phyloP scores from a whole-genome alignment of 106 monocot genomes.

The Iris macrosiphon region DNA sequence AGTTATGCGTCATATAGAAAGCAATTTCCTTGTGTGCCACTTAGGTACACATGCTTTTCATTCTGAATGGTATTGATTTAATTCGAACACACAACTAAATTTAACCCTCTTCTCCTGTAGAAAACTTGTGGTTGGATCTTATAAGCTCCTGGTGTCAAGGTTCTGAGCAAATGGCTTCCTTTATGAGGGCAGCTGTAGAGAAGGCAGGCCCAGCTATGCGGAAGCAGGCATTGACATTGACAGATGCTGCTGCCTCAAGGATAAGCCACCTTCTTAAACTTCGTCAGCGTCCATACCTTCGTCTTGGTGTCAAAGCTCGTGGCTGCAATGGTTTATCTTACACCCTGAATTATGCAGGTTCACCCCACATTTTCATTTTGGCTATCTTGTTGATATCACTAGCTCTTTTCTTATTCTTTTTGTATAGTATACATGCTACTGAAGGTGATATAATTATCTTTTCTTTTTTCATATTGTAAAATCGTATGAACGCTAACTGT shows the following conservation, averaged over 20 bases:
- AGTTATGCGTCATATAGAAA: too few relatives aligned
- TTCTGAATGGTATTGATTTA: too few relatives aligned
- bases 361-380: not conserved
- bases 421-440: too few relatives aligned
- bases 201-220: slow-evolving; percentile 39
- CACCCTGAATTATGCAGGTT: slow-evolving; percentile 92
- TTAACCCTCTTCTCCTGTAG: not conserved
- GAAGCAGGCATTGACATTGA: slow-evolving; percentile 69
- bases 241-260: slow-evolving; percentile 70
- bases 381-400: not conserved
- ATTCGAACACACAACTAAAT: too few relatives aligned
- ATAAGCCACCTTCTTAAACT: slow-evolving; percentile 65
- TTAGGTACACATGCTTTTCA: too few relatives aligned
- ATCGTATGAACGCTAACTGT: too few relatives aligned
- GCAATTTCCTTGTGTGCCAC: too few relatives aligned
- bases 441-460: too few relatives aligned
- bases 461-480: too few relatives aligned
- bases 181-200: slow-evolving; percentile 43
- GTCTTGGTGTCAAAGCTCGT: slow-evolving; percentile 83
- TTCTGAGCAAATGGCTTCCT: slow-evolving; percentile 33
- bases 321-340: slow-evolving; percentile 96
- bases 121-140: not conserved
- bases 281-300: slow-evolving; percentile 69
- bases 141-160: not conserved
- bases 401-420: too few relatives aligned